Evolutionary conservation across 106 monocot genomes (phyloP), one percentile per base, ranked within the genome.

Genomic region (Dendrobium officinale): DNA sequence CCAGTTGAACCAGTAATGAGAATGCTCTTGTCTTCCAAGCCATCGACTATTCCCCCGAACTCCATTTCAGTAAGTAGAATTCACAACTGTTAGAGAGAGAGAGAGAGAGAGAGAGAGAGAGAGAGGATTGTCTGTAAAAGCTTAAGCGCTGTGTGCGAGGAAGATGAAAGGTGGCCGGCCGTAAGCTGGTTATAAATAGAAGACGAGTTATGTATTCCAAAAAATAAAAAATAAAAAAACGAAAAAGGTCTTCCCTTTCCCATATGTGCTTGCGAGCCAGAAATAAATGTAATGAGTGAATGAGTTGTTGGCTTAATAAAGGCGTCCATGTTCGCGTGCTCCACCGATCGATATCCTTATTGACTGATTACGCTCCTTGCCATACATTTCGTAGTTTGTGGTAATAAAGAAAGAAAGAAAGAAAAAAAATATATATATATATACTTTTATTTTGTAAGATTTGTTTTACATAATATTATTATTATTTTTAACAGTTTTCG

Each of bases 1-100:
- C 90, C 90, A 77, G 90, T 90, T 44, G 90, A 85, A 6, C 90
- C 90, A 73, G 90, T 90, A 79, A 90, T 79, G 42, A 90, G 78
- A 48, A 87, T 81, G 74, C 79, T 81, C 79, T 90, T 90, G 18
- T 79, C 77, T 77, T 85, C 87, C 79, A 87, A 81, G n/a, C 67
- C 76, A 13, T 79, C 82, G 16, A 73, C 77, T 19, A 89, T 84
- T 31, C 77, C 15, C 9, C 75, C 81, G 45, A 80, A 9, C 58
- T 81, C 83, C 83, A 87, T 87, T 72, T 9, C 33, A 33, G 16
- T 37, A 15, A 4, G 72, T 72, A 72, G 31, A 72, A 31, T 3
- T 24, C 9, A 64, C 64, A 72, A 4, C 5, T 72, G 33, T 13
- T 7, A 72, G 70, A 51, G 51, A 51, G 51, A 1, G 33, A 33